These are phyloP conservation scores for Pseudogymnoascus sp. DNA, from an alignment of 2,329 filamentous ascomycete species.

Conservation along the genomic window DNA sequence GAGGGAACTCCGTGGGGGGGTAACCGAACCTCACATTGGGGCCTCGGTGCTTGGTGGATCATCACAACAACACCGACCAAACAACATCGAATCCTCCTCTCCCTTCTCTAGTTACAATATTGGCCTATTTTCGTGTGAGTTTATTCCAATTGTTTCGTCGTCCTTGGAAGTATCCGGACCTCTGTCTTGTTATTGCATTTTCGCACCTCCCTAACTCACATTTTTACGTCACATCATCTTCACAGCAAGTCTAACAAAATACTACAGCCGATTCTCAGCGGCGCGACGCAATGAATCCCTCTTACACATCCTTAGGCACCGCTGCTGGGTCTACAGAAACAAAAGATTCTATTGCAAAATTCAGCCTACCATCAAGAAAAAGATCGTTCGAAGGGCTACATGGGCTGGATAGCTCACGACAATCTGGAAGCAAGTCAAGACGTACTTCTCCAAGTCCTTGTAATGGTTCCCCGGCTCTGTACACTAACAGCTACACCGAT, in stretches of 20 bases:
- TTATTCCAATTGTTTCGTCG: not conserved
- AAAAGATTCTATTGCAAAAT: not conserved
- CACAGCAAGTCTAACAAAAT: not conserved
- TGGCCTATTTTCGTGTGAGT: slow-evolving; percentile 1
- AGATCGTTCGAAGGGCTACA: not conserved
- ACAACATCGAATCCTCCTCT: not conserved
- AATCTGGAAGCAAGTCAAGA: slow-evolving; percentile 23
- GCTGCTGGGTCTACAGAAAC: not conserved
- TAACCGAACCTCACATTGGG: not conserved
- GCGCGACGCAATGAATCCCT: not conserved
- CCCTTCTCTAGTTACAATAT: not conserved
- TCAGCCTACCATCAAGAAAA: slow-evolving; percentile 1
- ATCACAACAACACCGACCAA: not conserved
- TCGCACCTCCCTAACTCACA: not conserved
- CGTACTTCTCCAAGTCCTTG: slow-evolving; percentile 26
- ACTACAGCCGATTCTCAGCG: not conserved
- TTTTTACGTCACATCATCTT: not conserved
- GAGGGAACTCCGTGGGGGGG: not conserved
- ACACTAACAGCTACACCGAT: slow-evolving; percentile 15
- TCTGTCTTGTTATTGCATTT: not conserved
- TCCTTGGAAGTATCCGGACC: not conserved
- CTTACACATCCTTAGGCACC: not conserved
- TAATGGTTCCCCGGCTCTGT: slow-evolving; percentile 20
- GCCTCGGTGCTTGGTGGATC: not conserved
- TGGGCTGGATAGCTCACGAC: not conserved